Evolutionary conservation across 305 asterid species (phyloP).

Genomic region (Fraxinus paxiana): DNA sequence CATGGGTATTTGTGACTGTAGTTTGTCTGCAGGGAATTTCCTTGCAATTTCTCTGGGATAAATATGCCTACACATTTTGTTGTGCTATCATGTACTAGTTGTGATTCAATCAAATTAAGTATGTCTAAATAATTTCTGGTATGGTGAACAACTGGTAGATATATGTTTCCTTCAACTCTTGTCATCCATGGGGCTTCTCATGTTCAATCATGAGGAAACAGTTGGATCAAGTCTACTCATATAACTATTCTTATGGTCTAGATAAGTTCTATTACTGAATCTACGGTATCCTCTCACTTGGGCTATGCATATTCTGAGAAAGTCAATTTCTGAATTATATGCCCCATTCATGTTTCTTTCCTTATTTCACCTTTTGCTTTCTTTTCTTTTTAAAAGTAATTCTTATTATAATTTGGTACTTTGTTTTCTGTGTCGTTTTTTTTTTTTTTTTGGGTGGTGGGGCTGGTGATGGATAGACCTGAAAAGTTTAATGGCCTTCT

Average conservation of each 20-base stretch:
- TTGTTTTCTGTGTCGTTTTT: neutral
- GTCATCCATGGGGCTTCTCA: neutral
- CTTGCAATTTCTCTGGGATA: neutral
- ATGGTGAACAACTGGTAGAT: neutral
- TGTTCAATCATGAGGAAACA: neutral
- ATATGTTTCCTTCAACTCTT: neutral
- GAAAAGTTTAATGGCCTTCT: conserved; percentile 7
- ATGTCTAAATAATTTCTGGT: neutral
- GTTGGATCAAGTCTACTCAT: neutral
- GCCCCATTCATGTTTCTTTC: neutral
- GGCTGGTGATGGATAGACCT: neutral
- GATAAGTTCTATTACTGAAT: neutral
- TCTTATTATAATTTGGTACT: neutral
- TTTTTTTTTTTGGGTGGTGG: neutral
- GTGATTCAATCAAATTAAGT: neutral
- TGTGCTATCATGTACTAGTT: neutral
- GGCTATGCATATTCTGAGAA: neutral
- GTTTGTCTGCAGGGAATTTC: neutral
- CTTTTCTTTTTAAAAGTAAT: neutral
- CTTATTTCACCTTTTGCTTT: neutral
- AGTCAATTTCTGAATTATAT: neutral
- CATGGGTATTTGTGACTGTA: neutral
- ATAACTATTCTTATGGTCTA: neutral
- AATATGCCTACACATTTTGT: neutral
- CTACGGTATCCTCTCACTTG: neutral